Evolutionary conservation across 2,329 filamentous ascomycete genomes (phyloP), one percentile per base, ranked within the genome.

Genomic region (Dendryphion nanum): DNA sequence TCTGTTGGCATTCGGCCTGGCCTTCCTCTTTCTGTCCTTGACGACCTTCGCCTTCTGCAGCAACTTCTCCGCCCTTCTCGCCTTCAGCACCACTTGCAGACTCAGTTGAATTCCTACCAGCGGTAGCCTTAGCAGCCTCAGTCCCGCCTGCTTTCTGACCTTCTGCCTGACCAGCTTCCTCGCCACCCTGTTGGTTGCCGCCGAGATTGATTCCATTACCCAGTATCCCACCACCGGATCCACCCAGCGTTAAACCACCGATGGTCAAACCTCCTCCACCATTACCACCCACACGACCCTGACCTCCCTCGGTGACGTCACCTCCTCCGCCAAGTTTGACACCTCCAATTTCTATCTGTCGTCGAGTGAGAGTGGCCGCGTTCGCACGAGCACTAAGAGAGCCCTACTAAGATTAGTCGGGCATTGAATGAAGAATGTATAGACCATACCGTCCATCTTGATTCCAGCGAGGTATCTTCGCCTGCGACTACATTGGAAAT

Each of bases 201-300:
- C 45, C 50, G 12, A 57, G 41, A 13, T 53, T 51, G 10, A 19
- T 38, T 13, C 54, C 54, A 13, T 44, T 37, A 26, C 49, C 50
- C 13, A 41, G 48, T 18, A 59, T 58, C 6, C 58, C 58, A n/a
- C 59, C 58, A 18, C 43, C 49, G 16, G 50, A 23, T 4, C 59
- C 59, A 18, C 57, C 59, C 6, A 63, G 48, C n/a, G 23, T 26
- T 3, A 30, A 18, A 13, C 31, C 31, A 10, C 31, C 31, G 15
- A 33, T 21, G n/a, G 57, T 61, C 21, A 61, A 44, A 2, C 57
- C 57, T 19, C 59, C 57, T 10, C 39, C 48, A 34, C 45, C 42
- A 21, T 35, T 36, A 35, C 23, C 8, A 20, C 16, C 35, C 23
- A 10, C n/a, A 8, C n/a, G 23, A 10, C 23, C 10, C 48, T 42